Evolutionary conservation across 2,329 filamentous ascomycete genomes (phyloP), one percentile per base, ranked within the genome.

Genomic region (Beauveria sp.): DNA sequence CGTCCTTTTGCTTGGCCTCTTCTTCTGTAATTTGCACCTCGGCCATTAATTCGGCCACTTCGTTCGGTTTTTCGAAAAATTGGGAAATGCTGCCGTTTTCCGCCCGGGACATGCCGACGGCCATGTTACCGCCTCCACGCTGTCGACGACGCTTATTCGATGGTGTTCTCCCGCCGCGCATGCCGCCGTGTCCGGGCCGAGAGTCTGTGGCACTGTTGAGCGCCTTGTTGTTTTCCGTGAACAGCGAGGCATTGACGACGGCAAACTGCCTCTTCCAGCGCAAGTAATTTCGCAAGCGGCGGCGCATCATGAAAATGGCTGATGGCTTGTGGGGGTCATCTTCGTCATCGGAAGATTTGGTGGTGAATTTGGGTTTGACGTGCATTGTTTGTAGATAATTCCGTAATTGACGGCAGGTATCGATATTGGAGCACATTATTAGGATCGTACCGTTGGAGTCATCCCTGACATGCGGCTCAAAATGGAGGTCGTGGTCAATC

Each of bases 301-400:
- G 84, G 64, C 92, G 85, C 90, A 99, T 91, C 89, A 98, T 93
- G 66, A 92, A 90, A 28, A 86, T 84, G 3, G 85, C 93, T 12
- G 91, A 96, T 1, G 89, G 84, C 65, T 82, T 84, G 59, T 84
- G 77, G 40, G 83, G 51, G 6, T 62, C 80, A 8, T 83, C 81
- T 1, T 77, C 76, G 4, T 79, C 75, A 5, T 75, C 73, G 6
- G 78, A 75, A 12, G 66, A 57, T 6, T 56, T 66, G 2, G 58
- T 74, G 57, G 82, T 78, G 50, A 69, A 71, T 68, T 73, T 81
- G 59, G 86, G 81, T 60, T 83, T 85, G 31, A 93, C 82, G 70
- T 96, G 86, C 91, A 96, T 97, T 7, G 86, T 92, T 72, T 96
- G 89, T 22, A 99, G 77, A 71, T 93, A 98, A 71, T 98, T 93